Base-by-base conservation (phyloP, 306 rosid genomes). In the Fagus crenata region DNA sequence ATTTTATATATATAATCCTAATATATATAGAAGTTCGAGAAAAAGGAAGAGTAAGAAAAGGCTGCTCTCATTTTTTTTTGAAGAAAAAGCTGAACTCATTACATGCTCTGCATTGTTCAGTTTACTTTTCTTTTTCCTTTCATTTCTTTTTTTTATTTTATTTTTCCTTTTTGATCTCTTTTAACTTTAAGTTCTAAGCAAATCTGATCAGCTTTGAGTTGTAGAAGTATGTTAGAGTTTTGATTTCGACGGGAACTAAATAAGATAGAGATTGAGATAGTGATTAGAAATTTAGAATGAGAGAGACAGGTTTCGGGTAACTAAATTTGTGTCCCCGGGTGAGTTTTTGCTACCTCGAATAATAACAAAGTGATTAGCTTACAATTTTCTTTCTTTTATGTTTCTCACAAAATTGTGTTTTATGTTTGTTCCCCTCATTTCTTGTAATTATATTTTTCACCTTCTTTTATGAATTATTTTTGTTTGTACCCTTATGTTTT, bases 51-150 rank as follows among this genome's bases (percentile, higher is more conserved):
- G 9, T 1, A 49, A n/a, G 0, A 49, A 69, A 74, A 81, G 22
- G 78, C 81, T 79, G 77, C 68, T 40, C 54, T 22, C 14, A n/a
- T 60, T 65, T 55, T 72, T 72, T 22, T 22, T 22, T 22, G 28
- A 49, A n/a, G 0, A 49, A 69, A 74, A 81, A 33, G 78, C 81
- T 79, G 77, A 60, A 32, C 54, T 22, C 14, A n/a, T 60, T 22
- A 22, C 28, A 22, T 59, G 82, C 74, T 73, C 54, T 73, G 77
- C 64, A 28, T 58, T 22, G 14, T 9, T 22, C 36, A 18, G 76
- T 56, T 75, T 56, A 67, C 73, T 43, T 32, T 32, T 49, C 12
- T 72, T 42, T 46, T 8, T 5, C 5, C 31, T 71, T 46, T 54
- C 9, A n/a, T 22, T 75, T 67, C 46, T 2, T 15, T 31, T 15